Evolutionary conservation across 1,139 yeast species (phyloP), one percentile per base, ranked within the genome.

Genomic region (Taphrina populina): DNA sequence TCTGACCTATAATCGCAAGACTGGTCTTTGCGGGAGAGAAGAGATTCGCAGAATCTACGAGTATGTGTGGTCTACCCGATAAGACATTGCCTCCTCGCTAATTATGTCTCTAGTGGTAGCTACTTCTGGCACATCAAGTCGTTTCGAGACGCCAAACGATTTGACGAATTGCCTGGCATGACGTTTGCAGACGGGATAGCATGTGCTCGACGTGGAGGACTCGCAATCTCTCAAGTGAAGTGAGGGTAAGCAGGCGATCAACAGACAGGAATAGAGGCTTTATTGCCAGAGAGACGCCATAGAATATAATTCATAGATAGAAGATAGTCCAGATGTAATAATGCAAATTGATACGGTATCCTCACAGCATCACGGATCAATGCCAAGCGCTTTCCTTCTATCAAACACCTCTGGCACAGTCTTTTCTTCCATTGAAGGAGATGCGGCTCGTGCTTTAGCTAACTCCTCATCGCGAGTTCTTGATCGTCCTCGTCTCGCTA

Each of bases 121-220:
- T 45, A 21, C 33, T 45, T 45, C 33, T 45, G 52, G 52, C 52
- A 45, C 34, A 26, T 45, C 35, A 45, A 45, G 52, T 19, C 39
- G 7, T 17, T 34, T 15, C 40, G 52, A 11, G 52, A 45, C n/a
- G 21, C 52, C 8, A 41, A 41, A n/a, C 32, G 41, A 13, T 3
- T 19, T 4, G 26, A 45, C 19, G 23, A 45, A 23, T 15, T 45
- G n/a, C 41, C 41, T 17, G 52, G 52, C 11, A 45, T 45, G 52
- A 5, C 33, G 11, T 34, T 45, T 26, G 10, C 13, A 7, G 52
- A 45, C 20, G 52, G 41, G 17, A 34, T 45, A 32, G 41, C 21
- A 7, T 45, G 52, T 35, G n/a, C n/a, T n/a, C n/a, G n/a, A n/a
- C n/a, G n/a, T n/a, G n/a, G n/a, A n/a, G n/a, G n/a, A n/a, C n/a